Conservation (phyloP, 768 basidiomycete species). For the Serendipita sp. region DNA sequence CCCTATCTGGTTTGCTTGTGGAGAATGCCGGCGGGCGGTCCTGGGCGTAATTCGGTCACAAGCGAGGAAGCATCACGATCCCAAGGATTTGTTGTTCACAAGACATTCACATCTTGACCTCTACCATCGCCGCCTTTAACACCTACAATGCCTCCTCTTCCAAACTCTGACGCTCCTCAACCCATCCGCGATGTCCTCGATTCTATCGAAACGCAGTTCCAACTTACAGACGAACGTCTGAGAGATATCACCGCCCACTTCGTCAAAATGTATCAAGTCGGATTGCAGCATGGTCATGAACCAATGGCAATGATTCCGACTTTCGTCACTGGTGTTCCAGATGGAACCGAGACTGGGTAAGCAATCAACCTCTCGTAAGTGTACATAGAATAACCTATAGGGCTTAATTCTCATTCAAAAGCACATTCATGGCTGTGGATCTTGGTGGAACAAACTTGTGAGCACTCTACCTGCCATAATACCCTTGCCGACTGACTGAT, state of each 20-base stretch:
- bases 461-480: slow-evolving; percentile 15
- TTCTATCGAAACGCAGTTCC: slow-evolving; percentile 57
- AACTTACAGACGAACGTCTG: slow-evolving; percentile 42
- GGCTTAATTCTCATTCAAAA: slow-evolving; percentile 18
- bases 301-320: slow-evolving; percentile 95
- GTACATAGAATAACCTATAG: background rate
- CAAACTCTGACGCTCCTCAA: background rate
- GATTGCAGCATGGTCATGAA: slow-evolving; percentile 54
- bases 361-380: slow-evolving; percentile 12
- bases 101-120: background rate
- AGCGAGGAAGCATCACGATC: background rate
- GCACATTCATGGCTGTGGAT: slow-evolving; percentile 91
- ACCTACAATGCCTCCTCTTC: background rate
- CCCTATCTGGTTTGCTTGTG: too few relatives aligned
- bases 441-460: slow-evolving; percentile 96
- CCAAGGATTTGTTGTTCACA: background rate
- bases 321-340: slow-evolving; percentile 87
- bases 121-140: background rate
- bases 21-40: too few relatives aligned
- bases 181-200: slow-evolving; percentile 32
- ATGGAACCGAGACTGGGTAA: slow-evolving; percentile 87
- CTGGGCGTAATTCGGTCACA: background rate
- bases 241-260: slow-evolving; percentile 60
- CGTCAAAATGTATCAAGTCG: slow-evolving; percentile 59
- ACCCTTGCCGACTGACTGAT: background rate